Evolutionary conservation across 2,329 filamentous ascomycete species (phyloP).

Genomic region (Alternaria hordeiaustralica): DNA sequence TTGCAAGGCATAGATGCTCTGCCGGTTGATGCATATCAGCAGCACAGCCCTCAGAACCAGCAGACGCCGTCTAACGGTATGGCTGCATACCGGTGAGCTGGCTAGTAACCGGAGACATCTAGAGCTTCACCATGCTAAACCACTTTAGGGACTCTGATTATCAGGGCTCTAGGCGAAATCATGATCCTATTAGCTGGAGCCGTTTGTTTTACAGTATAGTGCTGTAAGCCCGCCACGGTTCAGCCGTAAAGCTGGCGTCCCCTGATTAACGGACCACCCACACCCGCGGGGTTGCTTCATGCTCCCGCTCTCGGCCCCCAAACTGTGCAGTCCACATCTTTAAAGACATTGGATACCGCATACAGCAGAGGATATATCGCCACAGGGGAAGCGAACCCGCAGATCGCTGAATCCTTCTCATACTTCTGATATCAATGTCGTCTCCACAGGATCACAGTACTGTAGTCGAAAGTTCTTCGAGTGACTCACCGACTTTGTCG

Average conservation of each 20-base stretch:
- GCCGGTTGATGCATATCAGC: conserved; percentile 28
- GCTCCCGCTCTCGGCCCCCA: conserved; percentile 41
- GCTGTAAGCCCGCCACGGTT: conserved; percentile 37
- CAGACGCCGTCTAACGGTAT: conserved; percentile 15
- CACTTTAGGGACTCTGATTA: conserved; percentile 13
- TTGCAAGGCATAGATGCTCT: conserved; percentile 25
- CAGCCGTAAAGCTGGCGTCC: conserved; percentile 36
- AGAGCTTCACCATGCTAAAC: conserved; percentile 18
- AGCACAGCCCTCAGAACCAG: conserved; percentile 31
- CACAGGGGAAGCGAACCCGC: conserved; percentile 26
- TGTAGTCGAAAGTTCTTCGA: conserved; percentile 37
- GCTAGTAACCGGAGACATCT: conserved; percentile 11
- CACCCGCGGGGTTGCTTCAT: conserved; percentile 29
- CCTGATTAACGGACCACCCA: conserved; percentile 30
- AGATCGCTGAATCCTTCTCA: conserved; percentile 19
- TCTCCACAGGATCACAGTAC: conserved; percentile 26
- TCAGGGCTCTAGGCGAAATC: conserved; percentile 11
- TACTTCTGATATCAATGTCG: conserved; percentile 25
- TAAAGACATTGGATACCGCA: conserved; percentile 21
- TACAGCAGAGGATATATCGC: conserved; percentile 37
- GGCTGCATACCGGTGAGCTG: conserved; percentile 39
- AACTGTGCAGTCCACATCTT: conserved; percentile 23
- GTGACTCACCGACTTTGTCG: conserved; percentile 39
- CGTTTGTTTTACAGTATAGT: conserved; percentile 26
- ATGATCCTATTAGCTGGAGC: conserved; percentile 30